phyloP scores from a whole-genome alignment of 768 basidiomycete species.

The Leccinellum luteum region DNA sequence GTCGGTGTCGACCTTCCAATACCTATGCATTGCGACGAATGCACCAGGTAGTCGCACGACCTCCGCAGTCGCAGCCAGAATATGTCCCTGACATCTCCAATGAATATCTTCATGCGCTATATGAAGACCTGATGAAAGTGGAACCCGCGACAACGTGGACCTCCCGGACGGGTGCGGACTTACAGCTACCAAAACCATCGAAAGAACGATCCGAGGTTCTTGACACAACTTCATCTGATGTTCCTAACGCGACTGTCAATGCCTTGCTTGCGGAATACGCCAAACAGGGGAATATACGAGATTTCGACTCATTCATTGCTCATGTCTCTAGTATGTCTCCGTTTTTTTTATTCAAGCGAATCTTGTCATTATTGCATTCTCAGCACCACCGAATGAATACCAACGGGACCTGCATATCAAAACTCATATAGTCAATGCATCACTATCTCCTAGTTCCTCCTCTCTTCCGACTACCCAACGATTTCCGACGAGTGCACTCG shows the following conservation, averaged over 20 bases:
- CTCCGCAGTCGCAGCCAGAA: not conserved
- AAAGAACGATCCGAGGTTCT: conserved; percentile 3
- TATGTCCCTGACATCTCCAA: conserved; percentile 18
- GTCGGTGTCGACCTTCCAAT: too few relatives aligned
- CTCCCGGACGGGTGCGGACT: conserved; percentile 2
- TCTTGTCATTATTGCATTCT: conserved; percentile 12
- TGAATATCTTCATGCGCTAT: conserved; percentile 29
- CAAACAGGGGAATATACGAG: conserved; percentile 40
- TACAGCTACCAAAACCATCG: not conserved
- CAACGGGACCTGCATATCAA: conserved; percentile 76
- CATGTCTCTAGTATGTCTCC: conserved; percentile 41
- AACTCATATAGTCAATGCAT: conserved; percentile 44
- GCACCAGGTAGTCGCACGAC: conserved; percentile 18
- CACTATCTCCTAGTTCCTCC: conserved; percentile 20
- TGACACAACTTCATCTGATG: conserved; percentile 5
- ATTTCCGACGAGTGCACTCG: conserved; percentile 62
- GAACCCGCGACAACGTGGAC: conserved; percentile 15
- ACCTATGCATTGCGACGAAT: conserved; percentile 10
- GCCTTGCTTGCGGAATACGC: conserved; percentile 51
- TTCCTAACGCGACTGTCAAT: conserved; percentile 45
- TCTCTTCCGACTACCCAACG: conserved; percentile 24
- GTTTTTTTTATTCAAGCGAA: not conserved
- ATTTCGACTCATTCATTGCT: conserved; percentile 45
- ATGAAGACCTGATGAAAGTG: conserved; percentile 38
- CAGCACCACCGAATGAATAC: conserved; percentile 42